phyloP scores from a whole-genome alignment of 805 yeast species.

The Candida andamanensis region DNA sequence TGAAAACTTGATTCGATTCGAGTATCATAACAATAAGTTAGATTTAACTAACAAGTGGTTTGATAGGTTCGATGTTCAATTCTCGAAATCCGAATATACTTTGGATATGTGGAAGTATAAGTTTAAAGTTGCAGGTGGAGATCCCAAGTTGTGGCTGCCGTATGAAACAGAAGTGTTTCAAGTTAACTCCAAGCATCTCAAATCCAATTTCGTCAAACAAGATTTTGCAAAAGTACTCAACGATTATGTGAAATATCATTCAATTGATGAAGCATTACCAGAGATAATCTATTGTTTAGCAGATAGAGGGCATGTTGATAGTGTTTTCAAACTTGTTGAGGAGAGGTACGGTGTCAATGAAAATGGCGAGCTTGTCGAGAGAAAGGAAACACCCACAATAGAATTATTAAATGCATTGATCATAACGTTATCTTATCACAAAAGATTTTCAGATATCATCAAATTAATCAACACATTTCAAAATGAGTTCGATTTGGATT shows the following conservation, averaged over 20 bases:
- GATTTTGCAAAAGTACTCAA: constrained; percentile 1
- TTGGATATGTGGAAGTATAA: constrained; percentile 30
- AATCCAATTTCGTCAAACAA: constrained; percentile 1
- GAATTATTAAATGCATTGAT: constrained; percentile 25
- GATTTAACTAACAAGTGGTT: constrained; percentile 40
- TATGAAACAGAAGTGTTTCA: constrained; percentile 14
- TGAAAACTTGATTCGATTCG: constrained; percentile 35
- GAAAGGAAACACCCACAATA: constrained; percentile 16
- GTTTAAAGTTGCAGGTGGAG: constrained; percentile 30
- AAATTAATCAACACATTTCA: constrained; percentile 33
- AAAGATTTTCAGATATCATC: constrained; percentile 27
- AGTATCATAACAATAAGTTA: constrained; percentile 28
- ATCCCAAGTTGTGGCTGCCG: constrained; percentile 26
- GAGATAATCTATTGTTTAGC: constrained; percentile 33
- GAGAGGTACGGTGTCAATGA: constrained; percentile 27
- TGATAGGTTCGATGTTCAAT: constrained; percentile 24
- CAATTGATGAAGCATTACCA: constrained; percentile 17
- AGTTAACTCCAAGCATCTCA: constrained; percentile 9
- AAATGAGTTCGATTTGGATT: constrained; percentile 19
- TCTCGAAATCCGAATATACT: constrained; percentile 19
- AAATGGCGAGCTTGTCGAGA: constrained; percentile 16
- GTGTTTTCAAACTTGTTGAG: constrained; percentile 21
- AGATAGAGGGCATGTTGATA: constrained; percentile 16
- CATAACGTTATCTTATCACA: constrained; percentile 28
- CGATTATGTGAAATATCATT: constrained; percentile 4